Conservation (phyloP, 2,329 filamentous ascomycete genomes). For the Aspergillus niger region DNA sequence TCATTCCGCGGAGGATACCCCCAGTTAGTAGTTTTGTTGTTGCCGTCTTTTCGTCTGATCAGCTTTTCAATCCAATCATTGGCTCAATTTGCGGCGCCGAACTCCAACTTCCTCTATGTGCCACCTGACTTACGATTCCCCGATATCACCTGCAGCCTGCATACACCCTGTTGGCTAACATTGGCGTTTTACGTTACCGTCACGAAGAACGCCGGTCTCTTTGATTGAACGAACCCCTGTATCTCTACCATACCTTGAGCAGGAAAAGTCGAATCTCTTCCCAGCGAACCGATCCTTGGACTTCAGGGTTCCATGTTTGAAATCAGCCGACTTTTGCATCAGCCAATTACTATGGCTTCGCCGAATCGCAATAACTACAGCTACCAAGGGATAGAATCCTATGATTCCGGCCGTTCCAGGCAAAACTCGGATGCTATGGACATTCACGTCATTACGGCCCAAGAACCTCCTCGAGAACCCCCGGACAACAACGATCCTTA, state of each 20-base stretch:
- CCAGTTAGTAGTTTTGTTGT: too few relatives aligned
- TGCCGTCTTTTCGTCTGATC: neutral
- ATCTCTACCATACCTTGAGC: neutral
- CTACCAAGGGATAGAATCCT: constrained; percentile 28
- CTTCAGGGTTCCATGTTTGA: constrained; percentile 20
- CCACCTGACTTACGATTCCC: neutral
- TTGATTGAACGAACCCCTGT: neutral
- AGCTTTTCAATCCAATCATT: neutral
- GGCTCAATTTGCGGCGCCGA: neutral
- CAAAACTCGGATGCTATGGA: constrained; percentile 42
- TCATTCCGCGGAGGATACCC: neutral
- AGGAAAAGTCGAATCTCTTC: neutral
- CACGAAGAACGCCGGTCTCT: neutral
- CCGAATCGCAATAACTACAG: constrained; percentile 25
- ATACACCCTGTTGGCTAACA: constrained; percentile 1
- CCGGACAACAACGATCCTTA: constrained; percentile 24
- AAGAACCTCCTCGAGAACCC: constrained; percentile 29
- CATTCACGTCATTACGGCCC: constrained; percentile 36
- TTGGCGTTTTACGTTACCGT: neutral
- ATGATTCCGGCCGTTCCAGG: constrained; percentile 32
- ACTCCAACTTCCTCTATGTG: constrained; percentile 5
- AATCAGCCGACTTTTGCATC: constrained; percentile 26
- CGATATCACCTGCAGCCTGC: neutral
- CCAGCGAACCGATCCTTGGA: neutral
- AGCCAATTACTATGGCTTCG: constrained; percentile 22